These are phyloP conservation scores for Termitomyces heimii DNA, from an alignment of 768 basidiomycete species.

Conservation along the genomic window DNA sequence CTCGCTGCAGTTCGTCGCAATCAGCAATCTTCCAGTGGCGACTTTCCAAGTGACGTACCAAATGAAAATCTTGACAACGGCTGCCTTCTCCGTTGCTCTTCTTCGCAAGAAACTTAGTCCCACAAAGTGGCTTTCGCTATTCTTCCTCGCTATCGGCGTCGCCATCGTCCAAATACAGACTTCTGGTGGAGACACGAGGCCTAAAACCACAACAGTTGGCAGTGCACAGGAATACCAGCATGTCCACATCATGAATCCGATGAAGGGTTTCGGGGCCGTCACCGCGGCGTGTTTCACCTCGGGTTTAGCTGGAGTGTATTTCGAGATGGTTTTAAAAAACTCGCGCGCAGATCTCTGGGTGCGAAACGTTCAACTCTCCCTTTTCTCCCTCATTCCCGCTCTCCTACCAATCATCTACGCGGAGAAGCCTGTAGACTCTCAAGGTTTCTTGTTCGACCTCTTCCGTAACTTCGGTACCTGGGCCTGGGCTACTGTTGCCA, in stretches of 20 bases:
- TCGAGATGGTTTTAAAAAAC: slow-evolving; percentile 88
- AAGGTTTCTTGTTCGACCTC: slow-evolving; percentile 48
- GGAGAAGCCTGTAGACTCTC: slow-evolving; percentile 32
- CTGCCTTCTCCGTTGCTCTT: slow-evolving; percentile 83
- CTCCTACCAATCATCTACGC: slow-evolving; percentile 70
- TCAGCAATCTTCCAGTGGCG: slow-evolving; percentile 91
- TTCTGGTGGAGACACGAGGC: slow-evolving; percentile 21
- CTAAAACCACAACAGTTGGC: slow-evolving; percentile 43
- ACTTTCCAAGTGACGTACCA: slow-evolving; percentile 98
- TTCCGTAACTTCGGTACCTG: slow-evolving; percentile 88
- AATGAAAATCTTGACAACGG: slow-evolving; percentile 98
- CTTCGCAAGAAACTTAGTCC: slow-evolving; percentile 68
- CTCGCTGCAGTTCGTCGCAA: slow-evolving; percentile 94
- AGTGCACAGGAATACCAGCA: slow-evolving; percentile 60
- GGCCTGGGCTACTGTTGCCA: slow-evolving; percentile 92
- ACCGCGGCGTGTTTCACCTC: slow-evolving; percentile 84
- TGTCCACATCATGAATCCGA: slow-evolving; percentile 73
- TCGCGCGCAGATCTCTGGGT: slow-evolving; percentile 85
- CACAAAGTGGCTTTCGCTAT: slow-evolving; percentile 82
- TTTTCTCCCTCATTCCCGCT: slow-evolving; percentile 90
- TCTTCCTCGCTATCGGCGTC: slow-evolving; percentile 88
- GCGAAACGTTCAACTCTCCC: slow-evolving; percentile 82
- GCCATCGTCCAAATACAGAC: slow-evolving; percentile 94
- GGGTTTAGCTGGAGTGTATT: slow-evolving; percentile 88
- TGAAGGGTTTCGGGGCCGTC: slow-evolving; percentile 81